Conservation (phyloP, 495 filamentous ascomycete genomes). For the Penicillium coffeae region DNA sequence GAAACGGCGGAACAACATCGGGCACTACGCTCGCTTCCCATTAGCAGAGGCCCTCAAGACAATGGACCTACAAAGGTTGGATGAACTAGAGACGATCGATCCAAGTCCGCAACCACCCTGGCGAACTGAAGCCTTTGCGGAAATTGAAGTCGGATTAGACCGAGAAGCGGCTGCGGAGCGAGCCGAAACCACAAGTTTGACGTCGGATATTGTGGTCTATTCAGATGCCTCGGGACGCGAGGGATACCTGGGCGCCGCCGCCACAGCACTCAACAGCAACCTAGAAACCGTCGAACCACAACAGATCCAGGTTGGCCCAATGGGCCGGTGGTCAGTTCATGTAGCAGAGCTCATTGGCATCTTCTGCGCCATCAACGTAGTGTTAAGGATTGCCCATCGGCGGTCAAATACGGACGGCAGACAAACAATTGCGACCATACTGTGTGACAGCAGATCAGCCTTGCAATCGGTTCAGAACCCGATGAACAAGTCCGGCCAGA, state of each 20-base stretch:
- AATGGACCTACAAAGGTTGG: conserved; percentile 8
- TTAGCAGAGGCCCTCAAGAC: conserved; percentile 13
- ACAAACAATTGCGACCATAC: conserved; percentile 8
- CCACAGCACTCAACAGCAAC: conserved; percentile 6
- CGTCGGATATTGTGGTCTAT: conserved; percentile 14
- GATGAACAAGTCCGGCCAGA: conserved; percentile 19
- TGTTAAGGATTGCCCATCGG: conserved; percentile 9
- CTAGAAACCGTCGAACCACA: conserved; percentile 5
- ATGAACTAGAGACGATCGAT: conserved; percentile 20
- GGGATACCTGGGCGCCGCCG: conserved; percentile 12
- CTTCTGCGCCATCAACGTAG: conserved; percentile 17
- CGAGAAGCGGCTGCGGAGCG: conserved; percentile 16
- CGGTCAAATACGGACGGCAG: not conserved
- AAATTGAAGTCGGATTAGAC: conserved; percentile 19
- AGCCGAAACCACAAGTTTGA: conserved; percentile 1
- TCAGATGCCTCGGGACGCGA: conserved; percentile 19
- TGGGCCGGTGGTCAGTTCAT: conserved; percentile 21
- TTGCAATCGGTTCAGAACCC: conserved; percentile 13
- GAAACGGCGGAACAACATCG: conserved; percentile 9
- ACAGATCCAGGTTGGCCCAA: conserved; percentile 20
- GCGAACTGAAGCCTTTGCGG: conserved; percentile 14
- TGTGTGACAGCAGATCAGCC: conserved; percentile 15
- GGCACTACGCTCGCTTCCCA: conserved; percentile 6
- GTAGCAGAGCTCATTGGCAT: conserved; percentile 20
- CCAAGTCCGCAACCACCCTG: conserved; percentile 16